Percentiles rank a stretch among this genome's conserved stretches.
Conservation (phyloP, 257 asterid species). For the Solanum etuberosum region DNA sequence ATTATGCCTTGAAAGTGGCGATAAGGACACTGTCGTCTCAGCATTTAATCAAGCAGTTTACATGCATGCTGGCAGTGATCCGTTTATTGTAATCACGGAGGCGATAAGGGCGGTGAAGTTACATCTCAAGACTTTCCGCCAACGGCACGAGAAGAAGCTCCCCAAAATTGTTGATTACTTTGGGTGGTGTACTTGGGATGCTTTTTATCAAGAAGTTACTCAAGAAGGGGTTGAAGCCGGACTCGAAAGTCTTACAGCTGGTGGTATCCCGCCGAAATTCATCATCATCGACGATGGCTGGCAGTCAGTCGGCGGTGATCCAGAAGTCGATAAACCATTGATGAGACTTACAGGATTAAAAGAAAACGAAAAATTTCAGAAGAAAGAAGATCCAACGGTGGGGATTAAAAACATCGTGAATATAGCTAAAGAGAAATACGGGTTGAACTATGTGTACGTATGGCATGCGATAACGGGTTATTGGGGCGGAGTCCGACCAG, state of each 20-base stretch:
- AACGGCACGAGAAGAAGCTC: constrained; percentile 56
- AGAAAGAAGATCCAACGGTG: constrained; percentile 23
- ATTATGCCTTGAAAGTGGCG: constrained; percentile 72
- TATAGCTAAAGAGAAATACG: constrained; percentile 63
- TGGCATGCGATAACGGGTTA: constrained; percentile 94
- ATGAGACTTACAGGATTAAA: constrained; percentile 64
- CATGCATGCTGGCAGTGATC: constrained; percentile 57
- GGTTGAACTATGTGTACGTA: constrained; percentile 63
- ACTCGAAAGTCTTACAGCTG: constrained; percentile 46
- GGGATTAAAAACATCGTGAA: constrained; percentile 64
- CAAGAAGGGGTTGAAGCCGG: constrained; percentile 84
- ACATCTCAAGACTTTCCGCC: constrained; percentile 50
- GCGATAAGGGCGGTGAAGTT: constrained; percentile 48
- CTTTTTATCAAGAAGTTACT: constrained; percentile 73
- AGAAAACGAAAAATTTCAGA: constrained; percentile 62
- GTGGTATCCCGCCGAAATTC: constrained; percentile 61
- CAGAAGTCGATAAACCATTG: constrained; percentile 12
- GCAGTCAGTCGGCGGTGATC: constrained; percentile 62
- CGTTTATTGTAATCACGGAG: constrained; percentile 43
- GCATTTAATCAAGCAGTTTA: constrained; percentile 49
- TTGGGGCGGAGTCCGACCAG: constrained; percentile 88
- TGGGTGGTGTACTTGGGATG: constrained; percentile 97
- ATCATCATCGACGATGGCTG: constrained; percentile 85
- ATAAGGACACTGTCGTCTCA: constrained; percentile 24
- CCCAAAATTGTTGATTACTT: constrained; percentile 65